phyloP scores from a whole-genome alignment of 2,329 filamentous ascomycete genomes.

The Chrysosphaeria jannelii region DNA sequence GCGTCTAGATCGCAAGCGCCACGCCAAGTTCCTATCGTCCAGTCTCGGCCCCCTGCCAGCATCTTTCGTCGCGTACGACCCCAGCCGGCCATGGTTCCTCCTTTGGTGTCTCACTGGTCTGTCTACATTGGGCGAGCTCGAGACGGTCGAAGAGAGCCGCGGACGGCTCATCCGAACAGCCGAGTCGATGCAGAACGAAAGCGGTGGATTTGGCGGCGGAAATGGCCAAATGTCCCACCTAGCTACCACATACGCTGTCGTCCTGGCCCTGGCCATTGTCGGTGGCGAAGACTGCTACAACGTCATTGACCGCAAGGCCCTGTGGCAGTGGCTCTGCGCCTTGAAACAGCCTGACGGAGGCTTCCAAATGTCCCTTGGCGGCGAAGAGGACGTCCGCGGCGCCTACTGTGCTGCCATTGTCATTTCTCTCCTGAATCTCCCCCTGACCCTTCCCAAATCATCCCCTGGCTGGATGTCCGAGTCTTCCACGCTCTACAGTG shows the following conservation, averaged over 20 bases:
- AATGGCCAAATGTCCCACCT: conserved; percentile 71
- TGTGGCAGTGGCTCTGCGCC: conserved; percentile 75
- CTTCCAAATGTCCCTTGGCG: conserved; percentile 64
- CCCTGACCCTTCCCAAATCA: conserved; percentile 44
- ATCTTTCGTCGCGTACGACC: conserved; percentile 45
- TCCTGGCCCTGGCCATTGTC: conserved; percentile 51
- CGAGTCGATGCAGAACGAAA: conserved; percentile 48
- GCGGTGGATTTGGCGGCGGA: conserved; percentile 79
- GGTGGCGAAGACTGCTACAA: conserved; percentile 41
- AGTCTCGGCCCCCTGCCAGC: conserved; percentile 31
- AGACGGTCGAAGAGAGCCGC: conserved; percentile 38
- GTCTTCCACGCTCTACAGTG: conserved; percentile 32
- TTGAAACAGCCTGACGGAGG: conserved; percentile 71
- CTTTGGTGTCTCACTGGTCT: conserved; percentile 74
- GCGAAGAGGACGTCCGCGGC: conserved; percentile 79
- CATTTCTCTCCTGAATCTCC: conserved; percentile 52
- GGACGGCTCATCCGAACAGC: conserved; percentile 45
- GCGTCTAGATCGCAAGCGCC: conserved; percentile 31
- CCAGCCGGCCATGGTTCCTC: conserved; percentile 73
- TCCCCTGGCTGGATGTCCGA: conserved; percentile 35
- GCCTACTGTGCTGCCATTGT: conserved; percentile 77
- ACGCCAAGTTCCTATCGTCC: conserved; percentile 30
- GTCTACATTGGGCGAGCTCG: conserved; percentile 33
- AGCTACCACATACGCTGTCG: conserved; percentile 61
- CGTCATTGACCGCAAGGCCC: conserved; percentile 46